A percentile compares a stretch with the other conserved stretches of the same genome.
phyloP scores from a whole-genome alignment of 1,284 basidiomycete species.

The Ustilago nuda region DNA sequence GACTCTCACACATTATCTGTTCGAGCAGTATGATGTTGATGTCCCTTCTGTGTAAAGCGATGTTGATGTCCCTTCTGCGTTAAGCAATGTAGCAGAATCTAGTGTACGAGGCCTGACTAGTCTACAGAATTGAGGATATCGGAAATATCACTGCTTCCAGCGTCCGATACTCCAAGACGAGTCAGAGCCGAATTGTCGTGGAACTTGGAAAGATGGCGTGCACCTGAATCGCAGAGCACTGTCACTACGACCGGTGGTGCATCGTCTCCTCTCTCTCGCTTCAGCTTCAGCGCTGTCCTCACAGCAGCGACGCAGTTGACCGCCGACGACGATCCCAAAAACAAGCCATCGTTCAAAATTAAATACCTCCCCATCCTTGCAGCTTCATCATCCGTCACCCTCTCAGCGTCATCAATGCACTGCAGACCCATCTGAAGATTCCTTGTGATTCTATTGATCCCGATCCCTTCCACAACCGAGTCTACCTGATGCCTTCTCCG shows the following conservation, averaged over 20 bases:
- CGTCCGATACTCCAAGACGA: slow-evolving; percentile 45
- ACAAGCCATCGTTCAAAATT: slow-evolving; percentile 80
- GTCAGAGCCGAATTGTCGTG: slow-evolving; percentile 58
- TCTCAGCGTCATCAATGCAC: slow-evolving; percentile 61
- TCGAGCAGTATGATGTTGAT: slow-evolving; percentile 18
- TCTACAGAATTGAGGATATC: slow-evolving; percentile 51
- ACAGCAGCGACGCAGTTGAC: slow-evolving; percentile 93
- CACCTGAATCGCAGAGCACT: slow-evolving; percentile 65
- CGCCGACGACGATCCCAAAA: slow-evolving; percentile 94
- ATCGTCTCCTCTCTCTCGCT: slow-evolving; percentile 37
- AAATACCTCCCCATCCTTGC: slow-evolving; percentile 64
- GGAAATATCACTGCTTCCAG: slow-evolving; percentile 57
- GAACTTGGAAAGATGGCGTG: slow-evolving; percentile 67
- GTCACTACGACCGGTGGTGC: slow-evolving; percentile 63
- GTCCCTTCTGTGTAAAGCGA: not conserved
- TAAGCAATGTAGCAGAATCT: not conserved
- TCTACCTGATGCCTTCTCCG: slow-evolving; percentile 83
- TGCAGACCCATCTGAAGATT: slow-evolving; percentile 63
- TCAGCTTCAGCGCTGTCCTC: slow-evolving; percentile 60
- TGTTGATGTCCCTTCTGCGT: not conserved
- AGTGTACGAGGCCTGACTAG: not conserved
- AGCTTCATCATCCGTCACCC: slow-evolving; percentile 65
- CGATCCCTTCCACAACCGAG: slow-evolving; percentile 75
- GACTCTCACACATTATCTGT: slow-evolving; percentile 17
- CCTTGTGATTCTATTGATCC: slow-evolving; percentile 70